Conservation (phyloP, 2,329 filamentous ascomycete genomes). For the Colletotrichum liaoningense region DNA sequence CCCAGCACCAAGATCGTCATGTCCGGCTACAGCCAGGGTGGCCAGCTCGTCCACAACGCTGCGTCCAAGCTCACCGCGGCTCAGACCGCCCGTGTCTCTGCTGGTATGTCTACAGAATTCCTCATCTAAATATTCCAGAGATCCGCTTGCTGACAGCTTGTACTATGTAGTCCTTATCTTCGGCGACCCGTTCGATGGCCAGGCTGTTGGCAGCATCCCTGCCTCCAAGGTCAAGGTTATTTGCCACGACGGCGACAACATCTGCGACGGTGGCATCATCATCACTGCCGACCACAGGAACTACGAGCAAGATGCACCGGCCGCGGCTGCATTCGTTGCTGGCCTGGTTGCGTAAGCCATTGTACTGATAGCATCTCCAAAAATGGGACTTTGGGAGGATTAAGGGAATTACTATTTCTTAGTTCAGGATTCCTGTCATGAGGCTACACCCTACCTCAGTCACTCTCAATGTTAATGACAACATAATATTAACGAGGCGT, state of each 20-base stretch:
- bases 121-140: no score
- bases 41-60: conserved; percentile 56
- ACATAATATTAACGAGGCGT: not conserved
- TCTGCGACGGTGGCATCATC: conserved; percentile 43
- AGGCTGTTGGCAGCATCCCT: conserved; percentile 12
- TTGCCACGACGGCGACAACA: conserved; percentile 47
- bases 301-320: conserved; percentile 43
- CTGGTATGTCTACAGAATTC: conserved; percentile 29
- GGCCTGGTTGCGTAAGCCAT: conserved; percentile 21
- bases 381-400: not conserved
- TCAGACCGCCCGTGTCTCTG: conserved; percentile 42
- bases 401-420: not conserved
- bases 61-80: conserved; percentile 51
- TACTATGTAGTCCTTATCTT: conserved; percentile 36
- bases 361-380: not conserved
- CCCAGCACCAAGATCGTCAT: conserved; percentile 59
- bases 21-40: conserved; percentile 59
- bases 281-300: conserved; percentile 42
- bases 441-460: no score
- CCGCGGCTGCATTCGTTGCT: conserved; percentile 44
- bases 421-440: not conserved
- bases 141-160: not conserved
- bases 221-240: conserved; percentile 39
- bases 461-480: not conserved
- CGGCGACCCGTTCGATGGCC: conserved; percentile 33